Conservation (phyloP, 1,139 yeast genomes). For the Hanseniaspora sp. region DNA sequence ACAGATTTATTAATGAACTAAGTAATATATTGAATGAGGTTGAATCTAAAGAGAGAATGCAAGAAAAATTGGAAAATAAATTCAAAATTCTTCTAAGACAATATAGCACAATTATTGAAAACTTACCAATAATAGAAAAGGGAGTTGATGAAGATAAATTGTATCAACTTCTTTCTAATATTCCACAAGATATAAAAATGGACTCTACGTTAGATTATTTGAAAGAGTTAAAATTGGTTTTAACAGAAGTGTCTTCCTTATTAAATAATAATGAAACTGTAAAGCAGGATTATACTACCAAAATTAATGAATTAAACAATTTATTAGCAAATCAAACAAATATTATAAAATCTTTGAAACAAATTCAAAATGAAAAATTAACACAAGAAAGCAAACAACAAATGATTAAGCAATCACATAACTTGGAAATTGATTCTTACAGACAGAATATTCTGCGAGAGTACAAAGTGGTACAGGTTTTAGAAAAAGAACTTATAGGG, state of each 20-base stretch:
- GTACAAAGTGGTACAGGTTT: not conserved
- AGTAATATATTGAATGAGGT: not conserved
- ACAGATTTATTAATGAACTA: not conserved
- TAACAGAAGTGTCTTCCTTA: not conserved
- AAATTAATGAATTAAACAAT: not conserved
- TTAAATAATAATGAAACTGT: not conserved
- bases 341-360: not conserved
- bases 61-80: not conserved
- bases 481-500: constrained; percentile 1
- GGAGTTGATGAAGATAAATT: not conserved
- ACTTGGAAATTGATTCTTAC: not conserved
- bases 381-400: not conserved
- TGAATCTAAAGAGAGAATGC: not conserved
- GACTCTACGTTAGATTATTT: not conserved
- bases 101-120: not conserved
- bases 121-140: not conserved
- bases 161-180: not conserved
- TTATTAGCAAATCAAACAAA: not conserved
- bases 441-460: constrained; percentile 3
- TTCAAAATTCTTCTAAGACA: not conserved
- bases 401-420: not conserved
- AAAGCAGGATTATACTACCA: not conserved
- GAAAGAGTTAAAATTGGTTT: not conserved
- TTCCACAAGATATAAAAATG: not conserved
- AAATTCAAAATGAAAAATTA: not conserved